These are phyloP conservation scores for Exutisphaerella laricina DNA, from an alignment of 2,329 filamentous ascomycete species.

Conservation along the genomic window DNA sequence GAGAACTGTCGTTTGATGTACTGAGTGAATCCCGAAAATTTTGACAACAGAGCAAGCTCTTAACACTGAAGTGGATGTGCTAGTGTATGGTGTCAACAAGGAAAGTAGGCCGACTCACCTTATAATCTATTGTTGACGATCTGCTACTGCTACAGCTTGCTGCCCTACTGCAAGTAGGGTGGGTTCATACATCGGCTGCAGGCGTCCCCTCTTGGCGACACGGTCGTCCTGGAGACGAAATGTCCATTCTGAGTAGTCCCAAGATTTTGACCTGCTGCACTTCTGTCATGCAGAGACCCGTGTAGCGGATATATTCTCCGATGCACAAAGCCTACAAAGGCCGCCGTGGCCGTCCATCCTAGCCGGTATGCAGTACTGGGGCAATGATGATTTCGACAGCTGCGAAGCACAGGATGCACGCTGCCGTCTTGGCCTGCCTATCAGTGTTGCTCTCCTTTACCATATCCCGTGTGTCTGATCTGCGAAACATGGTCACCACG, in stretches of 20 bases:
- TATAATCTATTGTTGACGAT: slow-evolving; percentile 3
- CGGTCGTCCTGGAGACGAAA: slow-evolving; percentile 1
- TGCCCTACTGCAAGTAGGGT: slow-evolving; percentile 8
- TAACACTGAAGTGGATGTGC: slow-evolving; percentile 1
- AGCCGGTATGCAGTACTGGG: slow-evolving; percentile 2
- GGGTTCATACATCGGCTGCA: slow-evolving; percentile 2
- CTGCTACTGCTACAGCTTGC: not conserved
- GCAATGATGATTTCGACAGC: not conserved
- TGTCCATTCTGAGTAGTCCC: not conserved
- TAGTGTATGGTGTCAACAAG: not conserved
- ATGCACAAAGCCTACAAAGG: slow-evolving; percentile 3
- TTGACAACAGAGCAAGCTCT: not conserved
- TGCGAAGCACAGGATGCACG: slow-evolving; percentile 1
- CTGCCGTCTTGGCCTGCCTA: slow-evolving; percentile 3
- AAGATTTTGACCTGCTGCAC: slow-evolving; percentile 4
- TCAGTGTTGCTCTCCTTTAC: not conserved
- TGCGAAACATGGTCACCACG: not conserved
- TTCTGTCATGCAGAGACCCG: slow-evolving; percentile 8
- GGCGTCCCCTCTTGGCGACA: slow-evolving; percentile 3
- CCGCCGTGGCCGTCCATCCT: slow-evolving; percentile 2
- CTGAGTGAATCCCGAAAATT: slow-evolving; percentile 5
- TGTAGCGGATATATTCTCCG: slow-evolving; percentile 5
- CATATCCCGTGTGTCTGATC: not conserved
- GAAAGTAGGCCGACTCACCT: not conserved
- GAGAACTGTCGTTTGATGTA: slow-evolving; percentile 4